Evolutionary conservation across 75 land plant genomes (phyloP).

Genomic region (Cryptomeria japonica): DNA sequence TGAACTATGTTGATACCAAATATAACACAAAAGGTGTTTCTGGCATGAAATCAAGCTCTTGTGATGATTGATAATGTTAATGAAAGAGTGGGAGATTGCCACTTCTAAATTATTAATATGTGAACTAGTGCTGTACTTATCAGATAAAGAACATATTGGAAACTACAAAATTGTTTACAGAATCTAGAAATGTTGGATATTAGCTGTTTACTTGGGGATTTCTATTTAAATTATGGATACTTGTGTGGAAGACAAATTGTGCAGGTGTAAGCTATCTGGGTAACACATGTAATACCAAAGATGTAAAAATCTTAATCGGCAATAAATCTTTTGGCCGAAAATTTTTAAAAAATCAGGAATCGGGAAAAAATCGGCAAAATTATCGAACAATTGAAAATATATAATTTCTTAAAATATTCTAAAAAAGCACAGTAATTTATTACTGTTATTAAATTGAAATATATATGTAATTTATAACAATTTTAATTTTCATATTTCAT

Average conservation of each 20-base stretch:
- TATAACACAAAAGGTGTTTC: neutral
- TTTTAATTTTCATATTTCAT: no score
- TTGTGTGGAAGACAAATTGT: neutral
- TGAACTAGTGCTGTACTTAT: neutral
- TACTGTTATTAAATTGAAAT: no score
- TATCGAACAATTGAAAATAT: no score
- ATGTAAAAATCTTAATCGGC: no score
- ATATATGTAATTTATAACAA: no score
- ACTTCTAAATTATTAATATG: neutral
- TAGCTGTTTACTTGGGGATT: neutral
- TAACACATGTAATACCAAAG: neutral
- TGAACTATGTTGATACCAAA: neutral
- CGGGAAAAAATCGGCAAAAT: no score
- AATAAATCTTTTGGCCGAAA: no score
- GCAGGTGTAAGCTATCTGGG: neutral
- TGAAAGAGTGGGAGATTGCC: neutral
- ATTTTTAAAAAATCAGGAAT: no score
- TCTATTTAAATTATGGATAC: neutral
- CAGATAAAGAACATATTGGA: neutral
- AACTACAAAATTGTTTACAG: neutral
- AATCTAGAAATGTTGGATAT: neutral
- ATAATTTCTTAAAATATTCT: no score
- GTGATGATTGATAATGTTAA: neutral
- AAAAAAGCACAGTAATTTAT: no score
- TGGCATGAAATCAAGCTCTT: neutral